Evolutionary conservation across 2,329 filamentous ascomycete genomes (phyloP), one percentile per base, ranked within the genome.

Genomic region (Triangularia setosa): DNA sequence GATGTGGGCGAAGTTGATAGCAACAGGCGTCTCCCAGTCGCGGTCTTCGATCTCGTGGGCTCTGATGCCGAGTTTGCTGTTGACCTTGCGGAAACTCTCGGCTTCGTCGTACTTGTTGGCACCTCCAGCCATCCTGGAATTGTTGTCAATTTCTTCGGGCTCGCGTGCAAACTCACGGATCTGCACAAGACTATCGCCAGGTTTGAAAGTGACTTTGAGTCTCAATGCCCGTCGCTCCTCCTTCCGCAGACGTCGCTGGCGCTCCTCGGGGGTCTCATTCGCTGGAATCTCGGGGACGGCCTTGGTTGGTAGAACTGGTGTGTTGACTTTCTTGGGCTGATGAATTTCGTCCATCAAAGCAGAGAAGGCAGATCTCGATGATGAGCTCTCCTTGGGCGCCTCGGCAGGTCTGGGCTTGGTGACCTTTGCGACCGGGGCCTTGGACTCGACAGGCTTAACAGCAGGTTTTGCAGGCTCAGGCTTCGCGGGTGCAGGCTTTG

Each of bases 151-250:
- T 60, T 71, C 71, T 84, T 62, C 90, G 83, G 61, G 90, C 1
- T 92, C 88, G 70, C 91, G 90, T 62, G 87, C 86, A 76, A 93
- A 93, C 58, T 88, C 79, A 67, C 85, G 84, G 62, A 92, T 79
- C 69, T 90, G 80, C 1, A 87, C 87, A 28, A 94, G 81, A 28
- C 87, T 84, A 18, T 83, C 79, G 58, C 89, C 90, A 0, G 86
- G 82, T 72, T 88, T 90, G 82, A 90, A 94, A 6, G 79, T 83
- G 5, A 94, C 91, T 12, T 87, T 84, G 23, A 93, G 79, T 67
- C 89, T 54, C 18, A 65, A 65, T 48, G 64, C 86, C 35, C 89
- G 84, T 58, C 90, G 84, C 64, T 86, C 83, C 73, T 93, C 90
- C 71, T 92, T 93, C 35, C 90, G 86, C 4, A 92, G 78, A 11